Conservation (phyloP, 2,329 filamentous ascomycete species). For the Daldinia sp. region DNA sequence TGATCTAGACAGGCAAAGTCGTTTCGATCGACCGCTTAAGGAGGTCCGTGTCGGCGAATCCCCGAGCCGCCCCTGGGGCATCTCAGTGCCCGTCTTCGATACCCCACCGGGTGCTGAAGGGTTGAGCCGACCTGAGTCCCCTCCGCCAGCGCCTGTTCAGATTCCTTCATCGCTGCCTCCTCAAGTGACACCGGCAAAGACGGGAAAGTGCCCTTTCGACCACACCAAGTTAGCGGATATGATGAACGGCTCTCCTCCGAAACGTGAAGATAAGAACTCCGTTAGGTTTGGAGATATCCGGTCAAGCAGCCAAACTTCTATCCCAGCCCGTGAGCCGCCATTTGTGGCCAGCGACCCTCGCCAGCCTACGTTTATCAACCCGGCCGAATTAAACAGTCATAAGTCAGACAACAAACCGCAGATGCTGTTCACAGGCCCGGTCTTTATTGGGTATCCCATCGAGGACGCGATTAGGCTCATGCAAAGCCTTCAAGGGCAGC, state of each 20-base stretch:
- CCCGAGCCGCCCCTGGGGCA: conserved; percentile 93
- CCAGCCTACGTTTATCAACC: conserved; percentile 67
- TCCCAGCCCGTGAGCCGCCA: conserved; percentile 42
- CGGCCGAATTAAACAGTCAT: conserved; percentile 51
- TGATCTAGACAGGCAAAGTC: conserved; percentile 68
- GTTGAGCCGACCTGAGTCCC: conserved; percentile 62
- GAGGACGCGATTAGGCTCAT: conserved; percentile 84
- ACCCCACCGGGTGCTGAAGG: conserved; percentile 52
- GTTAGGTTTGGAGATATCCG: conserved; percentile 40
- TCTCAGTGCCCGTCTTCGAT: conserved; percentile 77
- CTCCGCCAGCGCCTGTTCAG: conserved; percentile 68
- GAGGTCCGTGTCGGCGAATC: conserved; percentile 95
- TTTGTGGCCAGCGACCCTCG: conserved; percentile 49
- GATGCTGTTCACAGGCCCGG: conserved; percentile 91
- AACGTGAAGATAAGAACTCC: conserved; percentile 47
- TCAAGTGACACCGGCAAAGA: conserved; percentile 43
- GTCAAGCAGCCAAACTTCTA: conserved; percentile 41
- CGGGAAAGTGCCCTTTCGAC: conserved; percentile 71
- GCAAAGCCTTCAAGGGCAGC: conserved; percentile 65
- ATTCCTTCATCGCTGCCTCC: conserved; percentile 56
- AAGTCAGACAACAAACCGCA: conserved; percentile 62
- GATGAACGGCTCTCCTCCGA: conserved; percentile 48
- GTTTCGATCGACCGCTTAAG: conserved; percentile 86
- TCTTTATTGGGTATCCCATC: conserved; percentile 91
- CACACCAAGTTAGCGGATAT: conserved; percentile 60